phyloP scores from a whole-genome alignment of 1,139 yeast species.

The Barnettozyma hawaiiensis region DNA sequence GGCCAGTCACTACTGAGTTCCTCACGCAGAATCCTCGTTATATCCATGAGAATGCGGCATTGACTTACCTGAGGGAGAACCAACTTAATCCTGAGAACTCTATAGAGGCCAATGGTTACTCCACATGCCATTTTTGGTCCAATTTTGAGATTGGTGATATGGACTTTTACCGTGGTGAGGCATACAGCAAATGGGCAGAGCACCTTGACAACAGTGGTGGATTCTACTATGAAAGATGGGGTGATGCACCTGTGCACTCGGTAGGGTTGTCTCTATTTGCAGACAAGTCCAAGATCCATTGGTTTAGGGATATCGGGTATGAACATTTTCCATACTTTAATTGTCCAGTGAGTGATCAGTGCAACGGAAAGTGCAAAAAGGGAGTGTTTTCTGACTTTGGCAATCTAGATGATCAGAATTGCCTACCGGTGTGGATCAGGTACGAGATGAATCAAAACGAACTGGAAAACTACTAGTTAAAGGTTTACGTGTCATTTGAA shows the following conservation, averaged over 20 bases:
- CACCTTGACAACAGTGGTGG: slow-evolving; percentile 66
- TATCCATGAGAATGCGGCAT: slow-evolving; percentile 60
- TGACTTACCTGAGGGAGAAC: slow-evolving; percentile 67
- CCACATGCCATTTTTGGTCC: slow-evolving; percentile 87
- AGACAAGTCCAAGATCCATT: slow-evolving; percentile 63
- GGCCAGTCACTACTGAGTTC: slow-evolving; percentile 65
- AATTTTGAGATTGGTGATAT: slow-evolving; percentile 79
- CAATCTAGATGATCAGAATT: slow-evolving; percentile 56
- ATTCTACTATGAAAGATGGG: slow-evolving; percentile 86
- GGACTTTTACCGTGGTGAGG: slow-evolving; percentile 68
- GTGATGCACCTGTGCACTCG: slow-evolving; percentile 87
- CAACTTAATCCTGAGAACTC: slow-evolving; percentile 55
- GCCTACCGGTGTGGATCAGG: slow-evolving; percentile 69
- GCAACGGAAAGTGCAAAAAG: slow-evolving; percentile 36
- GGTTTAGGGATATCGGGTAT: slow-evolving; percentile 88
- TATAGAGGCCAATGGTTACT: slow-evolving; percentile 55
- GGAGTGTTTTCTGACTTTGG: slow-evolving; percentile 43
- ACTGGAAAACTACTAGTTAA: slow-evolving; percentile 4
- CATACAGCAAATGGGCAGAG: slow-evolving; percentile 61
- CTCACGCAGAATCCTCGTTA: slow-evolving; percentile 52
- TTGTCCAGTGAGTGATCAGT: slow-evolving; percentile 51
- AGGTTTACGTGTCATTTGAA: too few species aligned
- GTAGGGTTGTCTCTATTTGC: slow-evolving; percentile 71
- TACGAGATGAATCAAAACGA: slow-evolving; percentile 42
- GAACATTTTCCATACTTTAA: slow-evolving; percentile 66